Conservation (phyloP, 371 early-diverging fungal genomes). For the Batkoa obscura region DNA sequence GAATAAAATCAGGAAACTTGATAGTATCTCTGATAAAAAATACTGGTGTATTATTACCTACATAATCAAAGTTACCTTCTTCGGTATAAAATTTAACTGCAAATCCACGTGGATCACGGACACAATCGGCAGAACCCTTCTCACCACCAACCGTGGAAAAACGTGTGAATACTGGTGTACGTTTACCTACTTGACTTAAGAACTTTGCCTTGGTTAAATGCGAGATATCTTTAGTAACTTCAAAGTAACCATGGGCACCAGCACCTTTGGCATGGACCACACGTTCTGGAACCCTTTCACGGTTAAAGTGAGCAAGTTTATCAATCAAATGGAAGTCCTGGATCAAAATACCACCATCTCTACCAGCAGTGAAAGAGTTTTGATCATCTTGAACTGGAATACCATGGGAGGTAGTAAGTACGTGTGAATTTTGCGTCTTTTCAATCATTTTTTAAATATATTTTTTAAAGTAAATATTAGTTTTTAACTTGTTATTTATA, state of each 20-base stretch:
- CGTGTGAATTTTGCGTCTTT: too few relatives aligned
- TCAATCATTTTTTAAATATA: too few relatives aligned
- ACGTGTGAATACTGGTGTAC: conserved; percentile 55
- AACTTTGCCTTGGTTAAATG: conserved; percentile 54
- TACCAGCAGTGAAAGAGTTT: conserved; percentile 33
- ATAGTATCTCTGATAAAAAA: conserved; percentile 53
- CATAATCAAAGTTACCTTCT: conserved; percentile 60
- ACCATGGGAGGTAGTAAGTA: conserved; percentile 23
- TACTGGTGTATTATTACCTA: conserved; percentile 48
- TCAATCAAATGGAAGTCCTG: conserved; percentile 60
- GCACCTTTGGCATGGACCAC: conserved; percentile 72
- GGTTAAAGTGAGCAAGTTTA: conserved; percentile 69
- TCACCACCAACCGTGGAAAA: conserved; percentile 71
- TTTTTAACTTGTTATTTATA: too few relatives aligned
- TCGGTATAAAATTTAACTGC: conserved; percentile 60
- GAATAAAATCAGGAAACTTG: conserved; percentile 71
- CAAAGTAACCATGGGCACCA: conserved; percentile 65
- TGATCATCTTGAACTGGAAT: conserved; percentile 43
- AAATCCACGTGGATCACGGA: conserved; percentile 60
- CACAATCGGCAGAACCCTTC: conserved; percentile 51
- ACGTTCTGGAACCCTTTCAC: conserved; percentile 64
- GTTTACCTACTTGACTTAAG: conserved; percentile 45
- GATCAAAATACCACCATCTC: conserved; percentile 27
- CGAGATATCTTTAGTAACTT: conserved; percentile 54
- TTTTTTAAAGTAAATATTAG: too few relatives aligned